These are phyloP conservation scores for Pleodorina starrii DNA, from an alignment of 139 green algal species.

Conservation along the genomic window DNA sequence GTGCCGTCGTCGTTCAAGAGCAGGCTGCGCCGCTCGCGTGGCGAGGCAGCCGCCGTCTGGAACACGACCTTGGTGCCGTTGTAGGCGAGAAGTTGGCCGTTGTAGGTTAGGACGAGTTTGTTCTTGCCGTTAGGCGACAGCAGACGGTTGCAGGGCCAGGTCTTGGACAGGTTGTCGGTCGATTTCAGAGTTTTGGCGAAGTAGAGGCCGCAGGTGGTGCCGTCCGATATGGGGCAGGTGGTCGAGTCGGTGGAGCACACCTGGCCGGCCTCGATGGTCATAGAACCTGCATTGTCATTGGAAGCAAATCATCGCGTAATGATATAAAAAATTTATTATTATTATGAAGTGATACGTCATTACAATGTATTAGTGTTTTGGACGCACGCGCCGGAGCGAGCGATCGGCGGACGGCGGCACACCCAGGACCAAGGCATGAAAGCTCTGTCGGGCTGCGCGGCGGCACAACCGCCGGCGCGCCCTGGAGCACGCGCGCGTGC, in stretches of 20 bases:
- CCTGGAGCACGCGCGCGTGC: too few relatives aligned
- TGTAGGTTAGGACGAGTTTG: neutral
- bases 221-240: neutral
- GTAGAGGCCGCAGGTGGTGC: neutral
- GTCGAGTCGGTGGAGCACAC: neutral
- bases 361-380: too few relatives aligned
- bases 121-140: neutral
- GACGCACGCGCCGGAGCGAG: too few relatives aligned
- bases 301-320: too few relatives aligned
- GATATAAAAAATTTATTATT: too few relatives aligned
- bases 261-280: slow-evolving; percentile 15
- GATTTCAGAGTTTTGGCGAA: neutral
- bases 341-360: too few relatives aligned
- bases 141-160: slow-evolving; percentile 6
- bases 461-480: too few relatives aligned
- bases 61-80: neutral
- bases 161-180: neutral
- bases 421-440: too few relatives aligned
- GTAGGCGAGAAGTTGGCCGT: neutral
- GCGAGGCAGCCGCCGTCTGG: neutral
- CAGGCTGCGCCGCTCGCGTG: neutral
- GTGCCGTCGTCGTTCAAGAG: neutral
- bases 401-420: too few relatives aligned
- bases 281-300: neutral
- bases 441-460: too few relatives aligned